Evolutionary conservation across 345 rosid genomes (phyloP), one percentile per base, ranked within the genome.

Genomic region (Jatropha curcas): DNA sequence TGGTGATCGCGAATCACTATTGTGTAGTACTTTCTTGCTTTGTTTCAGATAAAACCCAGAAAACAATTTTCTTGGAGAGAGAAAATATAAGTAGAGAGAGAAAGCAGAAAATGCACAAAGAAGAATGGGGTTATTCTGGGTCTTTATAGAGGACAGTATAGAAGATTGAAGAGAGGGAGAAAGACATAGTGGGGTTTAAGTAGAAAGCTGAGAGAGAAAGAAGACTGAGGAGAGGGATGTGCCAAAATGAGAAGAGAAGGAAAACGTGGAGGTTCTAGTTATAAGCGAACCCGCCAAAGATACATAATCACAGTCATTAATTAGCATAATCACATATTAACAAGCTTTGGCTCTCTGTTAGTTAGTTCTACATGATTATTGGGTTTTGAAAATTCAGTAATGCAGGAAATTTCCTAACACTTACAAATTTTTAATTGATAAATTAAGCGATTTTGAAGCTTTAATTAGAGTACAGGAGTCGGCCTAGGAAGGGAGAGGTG

Each of bases 251-350:
- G 11, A 8, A 7, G 14, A 28, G n/a, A 64, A 73, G 55, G 63
- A 19, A 65, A 73, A 73, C 64, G 70, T 64, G 76, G 62, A 9
- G 48, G 28, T 22, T 65, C 4, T 37, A n/a, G n/a, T n/a, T 63
- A 39, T 51, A 28, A 31, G 39, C 0, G 58, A 60, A 33, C n/a
- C 28, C 41, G 27, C 35, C 28, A 22, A 10, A 9, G 35, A 65
- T 17, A 7, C 55, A 17, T 48, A 27, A 34, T 13, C 11, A 9
- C 11, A 9, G 11, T 9, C 45, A 8, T 41, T 41, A 8, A 41
- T 41, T 41, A 9, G 12, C 11, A 41, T 41, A 41, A 41, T 10
- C 13, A 0, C 45, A 8, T 41, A n/a, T n/a, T n/a, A n/a, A n/a
- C n/a, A n/a, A n/a, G n/a, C n/a, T n/a, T n/a, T n/a, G n/a, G n/a